Evolutionary conservation across 2,329 filamentous ascomycete genomes (phyloP), one percentile per base, ranked within the genome.

Genomic region (Neonectria ditissima): DNA sequence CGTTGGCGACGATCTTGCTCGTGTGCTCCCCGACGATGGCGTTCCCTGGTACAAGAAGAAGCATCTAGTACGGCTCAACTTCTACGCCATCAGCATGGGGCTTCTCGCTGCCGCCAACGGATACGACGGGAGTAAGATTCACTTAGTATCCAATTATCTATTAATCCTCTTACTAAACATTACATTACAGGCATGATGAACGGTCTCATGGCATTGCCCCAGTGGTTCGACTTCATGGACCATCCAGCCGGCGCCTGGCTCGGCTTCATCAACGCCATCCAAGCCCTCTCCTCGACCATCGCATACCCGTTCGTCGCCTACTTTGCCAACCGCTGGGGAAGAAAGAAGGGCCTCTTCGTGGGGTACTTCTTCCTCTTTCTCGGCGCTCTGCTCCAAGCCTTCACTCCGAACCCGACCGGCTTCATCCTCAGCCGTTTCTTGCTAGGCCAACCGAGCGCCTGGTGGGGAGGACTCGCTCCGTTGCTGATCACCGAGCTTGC

Each of bases 211-310:
- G 50, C 65, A 6, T 14, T 69, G 43, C 56, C 58, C 3, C 62
- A 65, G 20, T 68, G 65, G 65, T 11, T 48, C n/a, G n/a, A 41
- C 0, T 68, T 66, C 20, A 68, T 68, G 65, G 54, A 58, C 16
- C 37, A 64, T 18, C 67, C 67, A 1, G 54, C 39, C 0, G 67
- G 67, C 18, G 63, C 65, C 5, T 66, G 65, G 59, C 55, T 69
- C 1, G 67, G 65, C 4, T 67, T 65, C 44, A 67, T 68, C 58
- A 65, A 65, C 26, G 65, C 66, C 2, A 57, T 69, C 18, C 55
- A 69, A 5, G 50, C 61, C 2, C 57, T 69, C 10, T 60, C 56
- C 8, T 51, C 44, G 2, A 56, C 55, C 8, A 4, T 68, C 8
- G 64, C 47, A 4, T 68, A 65, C 9, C 67, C 67, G 0, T 13